Base-by-base conservation (phyloP, 305 asterid species). In the Fraxinus xanthoxyloides region DNA sequence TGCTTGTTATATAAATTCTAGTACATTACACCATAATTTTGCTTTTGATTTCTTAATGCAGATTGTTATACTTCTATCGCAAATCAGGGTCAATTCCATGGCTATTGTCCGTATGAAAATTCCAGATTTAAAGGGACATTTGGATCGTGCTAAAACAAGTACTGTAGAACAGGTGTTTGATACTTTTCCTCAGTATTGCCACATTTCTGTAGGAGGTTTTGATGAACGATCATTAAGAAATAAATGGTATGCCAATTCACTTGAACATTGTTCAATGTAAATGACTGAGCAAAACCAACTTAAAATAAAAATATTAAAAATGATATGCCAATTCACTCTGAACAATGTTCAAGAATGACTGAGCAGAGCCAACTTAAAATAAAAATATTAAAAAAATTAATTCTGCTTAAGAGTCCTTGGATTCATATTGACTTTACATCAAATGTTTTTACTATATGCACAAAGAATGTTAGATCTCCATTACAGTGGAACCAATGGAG, bases 81-180 rank as follows among this genome's bases (percentile, higher is more conserved):
- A 91, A 90, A 88, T 96, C 84, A 89, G 96, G 88, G 88, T 92
- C 85, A 96, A 96, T 82, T 93, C 99, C 72, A 93, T 96, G 97
- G 98, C 97, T 82, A 78, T 96, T 89, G 93, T 89, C 77, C 86
- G 92, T 67, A 84, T 96, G 90, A 91, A 87, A 85, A 84, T 85
- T 82, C 84, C 90, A 69, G 92, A 93, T 89, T 86, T 80, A 63
- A 86, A 85, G 77, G 92, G 88, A 78, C 72, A 82, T 65, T 69
- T 76, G 79, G 81, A 82, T 21, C 83, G 85, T 86, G 90, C 86
- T 78, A 87, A 82, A 77, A 94, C 97, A 35, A 90, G 92, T 86
- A 73, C 93, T 5, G 76, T 94, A 77, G 97, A 96, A 76, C 98
- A 96, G 95, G 99, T 94, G 73, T 69, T 59, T 10, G 2, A 77